phyloP scores from a whole-genome alignment of 2,329 filamentous ascomycete species.

The Chaetomiaceae sp. region DNA sequence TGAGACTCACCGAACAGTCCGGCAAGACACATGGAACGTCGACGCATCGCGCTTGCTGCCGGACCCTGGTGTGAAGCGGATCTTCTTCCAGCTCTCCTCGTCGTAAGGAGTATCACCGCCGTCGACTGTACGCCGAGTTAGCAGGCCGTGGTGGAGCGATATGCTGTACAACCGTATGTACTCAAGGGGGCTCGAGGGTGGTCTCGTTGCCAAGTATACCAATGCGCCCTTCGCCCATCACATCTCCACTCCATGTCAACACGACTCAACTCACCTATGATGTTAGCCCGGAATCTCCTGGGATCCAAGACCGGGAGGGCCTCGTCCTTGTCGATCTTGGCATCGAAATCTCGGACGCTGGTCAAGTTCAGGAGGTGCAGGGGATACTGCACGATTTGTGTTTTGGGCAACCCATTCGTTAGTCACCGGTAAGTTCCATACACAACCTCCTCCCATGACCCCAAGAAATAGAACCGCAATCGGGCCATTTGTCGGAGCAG shows the following conservation, averaged over 20 bases:
- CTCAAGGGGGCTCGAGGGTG: not conserved
- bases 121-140: constrained; percentile 18
- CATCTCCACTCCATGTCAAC: not conserved
- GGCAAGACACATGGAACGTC: constrained; percentile 55
- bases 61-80: constrained; percentile 48
- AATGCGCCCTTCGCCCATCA: not conserved
- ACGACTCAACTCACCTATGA: constrained; percentile 49
- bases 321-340: constrained; percentile 49
- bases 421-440: not conserved
- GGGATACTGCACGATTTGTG: constrained; percentile 50
- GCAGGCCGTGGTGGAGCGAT: not conserved
- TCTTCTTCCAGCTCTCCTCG: constrained; percentile 65
- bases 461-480: not conserved
- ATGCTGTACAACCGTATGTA: not conserved
- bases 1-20: constrained; percentile 54
- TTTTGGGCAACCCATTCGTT: not conserved
- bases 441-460: not conserved
- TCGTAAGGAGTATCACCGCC: constrained; percentile 46
- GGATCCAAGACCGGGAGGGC: constrained; percentile 51
- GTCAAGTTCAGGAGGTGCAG: constrained; percentile 63
- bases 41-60: constrained; percentile 43
- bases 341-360: constrained; percentile 58
- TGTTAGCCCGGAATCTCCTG: constrained; percentile 65
- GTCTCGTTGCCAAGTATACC: not conserved
- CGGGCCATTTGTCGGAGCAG: constrained; percentile 6